Evolutionary conservation across 2,329 filamentous ascomycete species (phyloP), one percentile per base, ranked within the genome.

Genomic region (Fusarium pseudograminearum): DNA sequence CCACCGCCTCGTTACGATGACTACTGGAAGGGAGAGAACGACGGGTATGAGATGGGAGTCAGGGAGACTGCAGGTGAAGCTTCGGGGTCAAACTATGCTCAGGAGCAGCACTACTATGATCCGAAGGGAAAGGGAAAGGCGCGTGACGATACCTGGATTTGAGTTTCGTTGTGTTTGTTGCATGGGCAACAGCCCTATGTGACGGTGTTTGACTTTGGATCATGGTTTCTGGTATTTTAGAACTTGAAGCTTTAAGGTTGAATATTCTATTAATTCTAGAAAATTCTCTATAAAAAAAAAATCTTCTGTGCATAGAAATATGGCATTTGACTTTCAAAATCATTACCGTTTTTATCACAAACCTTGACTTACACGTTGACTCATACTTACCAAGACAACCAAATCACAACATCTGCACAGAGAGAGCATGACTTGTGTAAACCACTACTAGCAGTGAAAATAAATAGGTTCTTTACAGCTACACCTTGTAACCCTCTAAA

Each of bases 81-180:
- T 22, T 55, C 31, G 7, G 22, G 46, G 15, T 50, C 46, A 22
- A 16, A 16, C 4, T 26, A 41, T 15, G 26, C 33, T 9, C 46
- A 47, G 16, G 34, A 26, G 7, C 20, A 57, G 11, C 18, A 57
- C 14, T 57, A 46, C 14, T 61, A 51, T n/a, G 42, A 55, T 14
- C 42, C 42, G 6, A 47, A 40, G 7, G 52, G 22, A 2, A 46
- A 42, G 8, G 38, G 36, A 26, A 53, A 42, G 10, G 28, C 20
- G 8, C 41, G 42, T 22, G 67, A 52, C 16, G 33, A 51, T n/a
- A 22, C n/a, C 7, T 47, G 15, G 22, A 30, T 46, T 59, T 54
- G 15, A 47, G 20, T 22, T 20, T 20, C 7, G 24, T 14, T 5
- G 3, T 16, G n/a, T n/a, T 36, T 36, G 6, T 41, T 18, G 36